Evolutionary conservation across 345 rosid genomes (phyloP).

Genomic region (Rhodomyrtus tomentosa): DNA sequence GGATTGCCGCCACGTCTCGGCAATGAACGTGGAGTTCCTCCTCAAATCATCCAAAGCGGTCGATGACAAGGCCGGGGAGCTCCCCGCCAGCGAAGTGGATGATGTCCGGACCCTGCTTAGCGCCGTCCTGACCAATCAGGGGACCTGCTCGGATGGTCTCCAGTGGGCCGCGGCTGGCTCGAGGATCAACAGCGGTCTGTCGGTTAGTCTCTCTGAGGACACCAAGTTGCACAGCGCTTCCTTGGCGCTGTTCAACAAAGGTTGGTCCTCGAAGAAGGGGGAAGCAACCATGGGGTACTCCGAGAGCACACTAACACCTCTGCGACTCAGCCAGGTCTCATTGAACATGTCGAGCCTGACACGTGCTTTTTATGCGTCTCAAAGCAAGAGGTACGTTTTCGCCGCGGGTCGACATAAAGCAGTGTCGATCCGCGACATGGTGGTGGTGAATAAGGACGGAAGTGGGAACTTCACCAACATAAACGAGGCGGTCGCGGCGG

Average conservation of each 20-base stretch:
- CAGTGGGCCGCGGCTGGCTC: not conserved
- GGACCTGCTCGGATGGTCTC: not conserved
- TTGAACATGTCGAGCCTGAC: conserved; percentile 36
- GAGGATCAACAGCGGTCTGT: not conserved
- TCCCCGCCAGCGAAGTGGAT: conserved; percentile 11
- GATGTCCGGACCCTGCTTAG: conserved; percentile 13
- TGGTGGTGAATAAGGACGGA: conserved; percentile 28
- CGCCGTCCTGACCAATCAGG: conserved; percentile 12
- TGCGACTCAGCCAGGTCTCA: conserved; percentile 7
- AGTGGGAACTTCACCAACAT: conserved; percentile 29
- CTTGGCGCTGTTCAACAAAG: conserved; percentile 13
- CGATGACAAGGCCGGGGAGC: conserved; percentile 12
- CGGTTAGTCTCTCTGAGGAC: conserved; percentile 1
- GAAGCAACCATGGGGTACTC: not conserved
- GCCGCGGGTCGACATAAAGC: not conserved
- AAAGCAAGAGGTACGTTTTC: conserved; percentile 35
- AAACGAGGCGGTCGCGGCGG: conserved; percentile 34
- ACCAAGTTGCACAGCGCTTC: conserved; percentile 9
- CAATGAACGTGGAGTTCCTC: conserved; percentile 41
- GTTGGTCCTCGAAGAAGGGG: conserved; percentile 7
- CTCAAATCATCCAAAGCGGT: conserved; percentile 26
- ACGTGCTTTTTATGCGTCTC: conserved; percentile 37
- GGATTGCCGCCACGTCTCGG: conserved; percentile 50
- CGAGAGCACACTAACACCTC: not conserved
- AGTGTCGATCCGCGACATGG: conserved; percentile 7